Percentiles rank a stretch among this genome's conserved stretches.
Conservation (phyloP, 768 basidiomycete genomes). For the Fomitopsis pulvina region DNA sequence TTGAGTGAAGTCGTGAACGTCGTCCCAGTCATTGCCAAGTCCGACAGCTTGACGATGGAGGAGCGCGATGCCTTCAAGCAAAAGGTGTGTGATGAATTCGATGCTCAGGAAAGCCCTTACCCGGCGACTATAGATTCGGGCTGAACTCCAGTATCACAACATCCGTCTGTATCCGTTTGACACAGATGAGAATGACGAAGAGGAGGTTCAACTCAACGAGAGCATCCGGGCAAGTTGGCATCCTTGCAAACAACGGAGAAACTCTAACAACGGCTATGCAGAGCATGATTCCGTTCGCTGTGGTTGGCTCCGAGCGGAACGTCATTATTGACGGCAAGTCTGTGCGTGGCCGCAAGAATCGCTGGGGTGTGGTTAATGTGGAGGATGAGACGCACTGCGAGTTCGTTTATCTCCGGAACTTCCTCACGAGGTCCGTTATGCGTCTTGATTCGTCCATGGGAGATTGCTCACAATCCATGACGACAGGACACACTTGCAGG, state of each 20-base stretch:
- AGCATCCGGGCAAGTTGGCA: constrained; percentile 71
- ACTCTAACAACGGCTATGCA: constrained; percentile 24
- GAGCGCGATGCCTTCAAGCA: constrained; percentile 92
- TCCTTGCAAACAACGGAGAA: background rate
- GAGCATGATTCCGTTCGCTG: constrained; percentile 94
- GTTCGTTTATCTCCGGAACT: constrained; percentile 95
- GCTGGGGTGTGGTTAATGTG: constrained; percentile 98
- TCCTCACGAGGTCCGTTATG: constrained; percentile 70
- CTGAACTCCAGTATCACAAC: constrained; percentile 85
- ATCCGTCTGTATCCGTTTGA: constrained; percentile 97
- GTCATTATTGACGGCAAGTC: constrained; percentile 95
- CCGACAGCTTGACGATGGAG: constrained; percentile 88
- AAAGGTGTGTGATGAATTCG: constrained; percentile 45
- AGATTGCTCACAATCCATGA: background rate
- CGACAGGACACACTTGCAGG: constrained; percentile 88
- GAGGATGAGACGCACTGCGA: constrained; percentile 97
- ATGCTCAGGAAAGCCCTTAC: background rate
- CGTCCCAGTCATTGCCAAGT: constrained; percentile 98
- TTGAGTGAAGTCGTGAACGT: constrained; percentile 98
- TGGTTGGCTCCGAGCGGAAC: constrained; percentile 94
- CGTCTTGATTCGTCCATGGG: background rate
- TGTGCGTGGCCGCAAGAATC: constrained; percentile 93
- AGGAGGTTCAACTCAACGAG: constrained; percentile 87
- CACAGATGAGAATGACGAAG: constrained; percentile 90
- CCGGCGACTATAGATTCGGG: constrained; percentile 62